A percentile compares a stretch with the other conserved stretches of the same genome.
Conservation (phyloP, 306 rosid species). For the Rosa persica region DNA sequence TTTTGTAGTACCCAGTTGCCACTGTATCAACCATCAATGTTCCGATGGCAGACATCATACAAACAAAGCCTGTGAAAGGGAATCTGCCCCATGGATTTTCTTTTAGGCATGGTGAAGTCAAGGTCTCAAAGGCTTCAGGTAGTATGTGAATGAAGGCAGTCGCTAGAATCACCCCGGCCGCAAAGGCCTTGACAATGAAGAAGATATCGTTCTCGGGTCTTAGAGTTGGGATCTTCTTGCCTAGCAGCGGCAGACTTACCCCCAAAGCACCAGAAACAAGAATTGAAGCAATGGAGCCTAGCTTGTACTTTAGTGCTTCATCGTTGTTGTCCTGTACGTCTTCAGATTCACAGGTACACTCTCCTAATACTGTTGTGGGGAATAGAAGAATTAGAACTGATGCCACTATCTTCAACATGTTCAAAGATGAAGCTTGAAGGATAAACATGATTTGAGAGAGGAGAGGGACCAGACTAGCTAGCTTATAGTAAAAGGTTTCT, state of each 20-base stretch:
- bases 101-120: constrained; percentile 54
- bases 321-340: constrained; percentile 12
- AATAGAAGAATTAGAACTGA: constrained; percentile 16
- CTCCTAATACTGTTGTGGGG: constrained; percentile 33
- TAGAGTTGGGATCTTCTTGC: constrained; percentile 51
- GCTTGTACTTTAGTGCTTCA: constrained; percentile 45
- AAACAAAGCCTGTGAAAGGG: constrained; percentile 59
- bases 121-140: constrained; percentile 57
- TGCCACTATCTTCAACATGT: constrained; percentile 26
- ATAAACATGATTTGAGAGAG: constrained; percentile 2
- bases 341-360: constrained; percentile 35
- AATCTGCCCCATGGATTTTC: constrained; percentile 57
- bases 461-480: neutral
- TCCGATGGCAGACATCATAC: constrained; percentile 60
- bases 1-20: constrained; percentile 58
- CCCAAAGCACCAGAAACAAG: constrained; percentile 68
- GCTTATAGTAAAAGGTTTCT: neutral
- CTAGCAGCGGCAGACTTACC: constrained; percentile 54
- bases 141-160: constrained; percentile 73
- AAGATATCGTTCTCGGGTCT: constrained; percentile 53
- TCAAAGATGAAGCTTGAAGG: constrained; percentile 17
- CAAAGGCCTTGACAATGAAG: constrained; percentile 70
- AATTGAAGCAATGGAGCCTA: constrained; percentile 59
- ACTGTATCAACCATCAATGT: constrained; percentile 68
- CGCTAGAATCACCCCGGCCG: constrained; percentile 68